A percentile compares a stretch with the other conserved stretches of the same genome.
These are phyloP conservation scores for Pseudocercospora fijiensis DNA, from an alignment of 2,329 filamentous ascomycete genomes.

Conservation along the genomic window DNA sequence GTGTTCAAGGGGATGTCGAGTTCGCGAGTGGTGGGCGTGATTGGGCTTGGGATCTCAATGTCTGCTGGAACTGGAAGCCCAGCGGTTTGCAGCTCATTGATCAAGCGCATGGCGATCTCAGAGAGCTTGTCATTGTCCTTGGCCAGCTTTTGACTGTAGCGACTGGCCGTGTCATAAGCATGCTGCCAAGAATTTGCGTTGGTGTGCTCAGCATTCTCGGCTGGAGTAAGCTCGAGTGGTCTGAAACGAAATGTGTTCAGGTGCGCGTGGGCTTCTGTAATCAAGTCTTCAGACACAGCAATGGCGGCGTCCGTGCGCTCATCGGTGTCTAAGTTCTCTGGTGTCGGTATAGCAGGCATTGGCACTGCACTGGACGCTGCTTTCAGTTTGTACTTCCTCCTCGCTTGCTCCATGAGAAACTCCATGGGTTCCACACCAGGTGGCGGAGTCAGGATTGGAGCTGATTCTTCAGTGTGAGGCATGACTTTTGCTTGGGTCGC, in stretches of 20 bases:
- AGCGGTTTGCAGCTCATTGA: slow-evolving; percentile 11
- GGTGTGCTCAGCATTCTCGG: slow-evolving; percentile 17
- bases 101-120: slow-evolving; percentile 8
- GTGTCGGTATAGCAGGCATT: slow-evolving; percentile 5
- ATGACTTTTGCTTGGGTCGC: slow-evolving; percentile 10
- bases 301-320: slow-evolving; percentile 21
- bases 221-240: slow-evolving; percentile 12
- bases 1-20: background rate
- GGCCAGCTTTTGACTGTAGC: background rate
- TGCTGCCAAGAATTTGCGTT: slow-evolving; percentile 13
- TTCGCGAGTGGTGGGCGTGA: background rate
- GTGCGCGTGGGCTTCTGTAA: slow-evolving; percentile 15
- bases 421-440: slow-evolving; percentile 18
- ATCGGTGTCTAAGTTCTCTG: slow-evolving; percentile 14
- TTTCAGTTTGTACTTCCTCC: slow-evolving; percentile 10
- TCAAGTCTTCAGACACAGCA: slow-evolving; percentile 13
- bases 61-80: background rate
- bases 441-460: slow-evolving; percentile 11
- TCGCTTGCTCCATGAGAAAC: slow-evolving; percentile 20
- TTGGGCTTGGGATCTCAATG: background rate
- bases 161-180: slow-evolving; percentile 4
- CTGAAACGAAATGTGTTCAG: slow-evolving; percentile 10
- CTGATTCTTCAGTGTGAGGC: slow-evolving; percentile 3
- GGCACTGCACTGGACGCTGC: background rate
- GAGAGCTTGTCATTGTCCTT: slow-evolving; percentile 10